Percentiles rank a stretch among this genome's conserved stretches.
phyloP scores from a whole-genome alignment of 2,329 filamentous ascomycete genomes.

The Alternaria longipes region DNA sequence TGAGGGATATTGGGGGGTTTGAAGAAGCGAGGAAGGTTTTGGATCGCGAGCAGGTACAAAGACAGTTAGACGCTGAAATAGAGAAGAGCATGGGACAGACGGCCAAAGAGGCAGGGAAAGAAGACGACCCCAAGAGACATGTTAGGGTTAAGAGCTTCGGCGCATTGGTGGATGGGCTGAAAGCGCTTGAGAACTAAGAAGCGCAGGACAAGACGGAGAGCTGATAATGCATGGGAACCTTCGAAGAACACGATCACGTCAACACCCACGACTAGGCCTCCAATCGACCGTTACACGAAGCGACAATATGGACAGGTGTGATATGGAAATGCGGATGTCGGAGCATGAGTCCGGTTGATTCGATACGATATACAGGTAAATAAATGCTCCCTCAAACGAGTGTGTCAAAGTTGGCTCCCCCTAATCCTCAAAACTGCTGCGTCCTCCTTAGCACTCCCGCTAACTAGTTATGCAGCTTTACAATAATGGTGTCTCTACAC shows the following conservation, averaged over 20 bases:
- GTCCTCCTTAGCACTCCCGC: neutral
- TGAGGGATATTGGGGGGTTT: conserved; percentile 49
- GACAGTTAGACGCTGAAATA: conserved; percentile 25
- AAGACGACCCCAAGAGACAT: conserved; percentile 20
- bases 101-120: neutral
- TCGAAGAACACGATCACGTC: neutral
- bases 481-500: neutral
- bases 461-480: neutral
- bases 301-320: neutral
- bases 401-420: conserved; percentile 26
- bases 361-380: conserved; percentile 25
- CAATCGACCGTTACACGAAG: neutral
- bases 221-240: neutral
- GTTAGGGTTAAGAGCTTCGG: conserved; percentile 34
- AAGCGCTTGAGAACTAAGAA: conserved; percentile 34
- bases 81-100: conserved; percentile 1
- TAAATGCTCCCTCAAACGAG: conserved; percentile 24
- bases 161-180: conserved; percentile 41
- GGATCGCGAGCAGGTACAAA: conserved; percentile 36
- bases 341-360: neutral
- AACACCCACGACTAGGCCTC: neutral
- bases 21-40: conserved; percentile 44
- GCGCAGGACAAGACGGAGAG: neutral
- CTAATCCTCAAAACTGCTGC: neutral
- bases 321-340: neutral